Conservation (phyloP, 73 alveolate genomes). For the Tetrahymena malaccensis region DNA sequence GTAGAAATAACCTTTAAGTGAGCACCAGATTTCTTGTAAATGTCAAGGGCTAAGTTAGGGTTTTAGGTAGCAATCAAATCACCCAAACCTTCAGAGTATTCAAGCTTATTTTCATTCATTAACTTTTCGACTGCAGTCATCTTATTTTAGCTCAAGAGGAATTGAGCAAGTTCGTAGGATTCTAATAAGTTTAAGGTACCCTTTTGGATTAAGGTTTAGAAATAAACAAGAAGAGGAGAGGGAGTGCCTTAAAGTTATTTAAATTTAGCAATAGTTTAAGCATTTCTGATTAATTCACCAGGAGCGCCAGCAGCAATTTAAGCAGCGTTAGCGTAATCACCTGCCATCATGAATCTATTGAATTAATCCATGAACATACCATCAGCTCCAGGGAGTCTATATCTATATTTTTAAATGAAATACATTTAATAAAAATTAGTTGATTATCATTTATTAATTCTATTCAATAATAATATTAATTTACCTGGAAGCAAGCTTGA, state of each 20-base stretch:
- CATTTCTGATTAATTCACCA: slow-evolving; percentile 89
- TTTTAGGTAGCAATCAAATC: slow-evolving; percentile 86
- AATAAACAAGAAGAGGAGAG: slow-evolving; percentile 88
- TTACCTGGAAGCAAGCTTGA: slow-evolving; percentile 74
- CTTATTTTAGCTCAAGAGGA: slow-evolving; percentile 84
- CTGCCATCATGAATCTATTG: slow-evolving; percentile 79
- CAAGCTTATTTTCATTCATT: slow-evolving; percentile 85
- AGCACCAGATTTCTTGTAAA: slow-evolving; percentile 72
- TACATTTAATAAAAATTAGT: background rate
- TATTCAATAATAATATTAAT: background rate
- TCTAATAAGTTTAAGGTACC: slow-evolving; percentile 89
- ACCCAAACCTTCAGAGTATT: slow-evolving; percentile 87
- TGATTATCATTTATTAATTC: no score
- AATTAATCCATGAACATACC: slow-evolving; percentile 85
- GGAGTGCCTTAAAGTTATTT: slow-evolving; percentile 85
- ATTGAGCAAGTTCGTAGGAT: slow-evolving; percentile 84
- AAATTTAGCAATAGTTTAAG: slow-evolving; percentile 84
- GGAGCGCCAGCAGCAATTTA: slow-evolving; percentile 96
- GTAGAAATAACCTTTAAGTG: slow-evolving; percentile 85
- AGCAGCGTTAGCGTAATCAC: slow-evolving; percentile 94
- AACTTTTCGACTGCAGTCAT: slow-evolving; percentile 79
- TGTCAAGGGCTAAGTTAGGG: slow-evolving; percentile 82
- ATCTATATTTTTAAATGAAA: slow-evolving; percentile 43
- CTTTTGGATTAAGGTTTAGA: slow-evolving; percentile 87
- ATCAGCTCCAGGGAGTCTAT: slow-evolving; percentile 93